Evolutionary conservation across 441 rosid species (phyloP).

Genomic region (Isatis lusitanica): DNA sequence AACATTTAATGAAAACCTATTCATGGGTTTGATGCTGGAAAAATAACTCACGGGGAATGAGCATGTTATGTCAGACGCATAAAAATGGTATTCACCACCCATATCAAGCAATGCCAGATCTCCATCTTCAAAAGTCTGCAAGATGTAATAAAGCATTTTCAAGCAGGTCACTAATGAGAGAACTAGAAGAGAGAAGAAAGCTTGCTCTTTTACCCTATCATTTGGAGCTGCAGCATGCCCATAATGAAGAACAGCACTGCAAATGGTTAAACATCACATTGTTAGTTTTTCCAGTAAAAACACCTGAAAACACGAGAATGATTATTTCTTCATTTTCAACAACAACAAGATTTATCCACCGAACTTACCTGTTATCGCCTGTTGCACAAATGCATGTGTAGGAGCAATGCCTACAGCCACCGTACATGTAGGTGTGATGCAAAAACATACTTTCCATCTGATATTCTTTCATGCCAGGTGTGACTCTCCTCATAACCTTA

Average conservation of each 20-base stretch:
- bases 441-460: constrained; percentile 95
- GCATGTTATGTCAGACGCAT: constrained; percentile 47
- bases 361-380: constrained; percentile 78
- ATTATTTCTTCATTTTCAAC: not conserved
- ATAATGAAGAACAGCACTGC: constrained; percentile 93
- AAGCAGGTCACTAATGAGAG: not conserved
- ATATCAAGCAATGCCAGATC: constrained; percentile 94
- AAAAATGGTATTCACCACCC: constrained; percentile 94
- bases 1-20: constrained; percentile 8
- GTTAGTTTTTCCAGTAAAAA: not conserved
- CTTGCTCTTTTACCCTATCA: constrained; percentile 61
- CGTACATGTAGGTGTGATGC: constrained; percentile 92
- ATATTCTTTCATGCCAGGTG: constrained; percentile 78
- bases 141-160: constrained; percentile 8
- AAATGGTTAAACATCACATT: not conserved
- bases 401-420: constrained; percentile 96
- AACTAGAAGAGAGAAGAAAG: not conserved
- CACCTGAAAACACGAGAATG: not conserved
- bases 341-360: not conserved
- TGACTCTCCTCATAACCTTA: constrained; percentile 79
- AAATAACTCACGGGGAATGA: constrained; percentile 80
- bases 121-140: constrained; percentile 86
- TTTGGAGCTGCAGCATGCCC: constrained; percentile 99
- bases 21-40: not conserved
- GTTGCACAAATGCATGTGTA: constrained; percentile 97